Conservation (phyloP, 2,329 filamentous ascomycete genomes). For the Furcasterigmium sp. region DNA sequence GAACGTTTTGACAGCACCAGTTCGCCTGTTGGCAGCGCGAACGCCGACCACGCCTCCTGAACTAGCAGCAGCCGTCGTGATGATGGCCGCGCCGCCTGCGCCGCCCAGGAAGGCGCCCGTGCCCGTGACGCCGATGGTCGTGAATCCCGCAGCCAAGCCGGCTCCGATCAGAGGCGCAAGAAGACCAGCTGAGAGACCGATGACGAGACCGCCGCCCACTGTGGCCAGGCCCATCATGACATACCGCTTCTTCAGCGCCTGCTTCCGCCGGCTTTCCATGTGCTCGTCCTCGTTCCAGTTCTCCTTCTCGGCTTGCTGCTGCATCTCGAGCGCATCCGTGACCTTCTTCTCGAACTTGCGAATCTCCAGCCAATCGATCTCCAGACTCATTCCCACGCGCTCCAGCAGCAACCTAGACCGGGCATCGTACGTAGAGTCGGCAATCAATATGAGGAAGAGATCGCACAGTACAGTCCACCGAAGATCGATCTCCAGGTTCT, state of each 20-base stretch:
- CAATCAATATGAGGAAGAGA: constrained; percentile 89
- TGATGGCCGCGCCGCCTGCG: constrained; percentile 86
- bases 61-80: constrained; percentile 82
- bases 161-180: constrained; percentile 91
- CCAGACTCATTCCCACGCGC: constrained; percentile 71
- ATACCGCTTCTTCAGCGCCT: constrained; percentile 75
- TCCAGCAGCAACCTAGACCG: constrained; percentile 82
- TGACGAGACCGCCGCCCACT: constrained; percentile 89
- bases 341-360: constrained; percentile 96
- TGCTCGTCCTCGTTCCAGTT: constrained; percentile 98
- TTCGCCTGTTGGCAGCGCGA: constrained; percentile 79
- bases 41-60: constrained; percentile 84
- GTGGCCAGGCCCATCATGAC: constrained; percentile 97
- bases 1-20: constrained; percentile 89
- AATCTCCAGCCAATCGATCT: constrained; percentile 86
- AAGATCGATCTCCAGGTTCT: constrained; percentile 90
- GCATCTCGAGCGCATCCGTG: constrained; percentile 95
- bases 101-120: constrained; percentile 87
- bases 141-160: constrained; percentile 89
- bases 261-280: constrained; percentile 78
- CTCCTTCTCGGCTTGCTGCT: constrained; percentile 88
- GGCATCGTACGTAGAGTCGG: constrained; percentile 90
- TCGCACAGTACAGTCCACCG: constrained; percentile 97
- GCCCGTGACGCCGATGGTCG: constrained; percentile 86
- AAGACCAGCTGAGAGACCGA: constrained; percentile 87